A percentile compares a stretch with the other conserved stretches of the same genome.
phyloP scores from a whole-genome alignment of 768 basidiomycete genomes.

The Rhodotorula diobovata region DNA sequence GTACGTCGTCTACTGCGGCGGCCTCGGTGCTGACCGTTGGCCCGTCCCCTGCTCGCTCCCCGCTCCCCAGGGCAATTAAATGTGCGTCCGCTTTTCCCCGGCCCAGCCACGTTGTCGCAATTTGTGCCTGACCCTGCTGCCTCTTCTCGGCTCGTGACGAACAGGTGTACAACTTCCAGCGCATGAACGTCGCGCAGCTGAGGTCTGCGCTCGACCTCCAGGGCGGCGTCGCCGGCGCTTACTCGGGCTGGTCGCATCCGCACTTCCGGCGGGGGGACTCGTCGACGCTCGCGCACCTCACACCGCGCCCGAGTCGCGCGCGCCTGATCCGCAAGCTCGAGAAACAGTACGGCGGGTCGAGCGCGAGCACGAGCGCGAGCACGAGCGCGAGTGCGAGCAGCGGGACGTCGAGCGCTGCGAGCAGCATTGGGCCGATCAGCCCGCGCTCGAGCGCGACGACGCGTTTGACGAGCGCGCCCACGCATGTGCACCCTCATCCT shows the following conservation, averaged over 20 bases:
- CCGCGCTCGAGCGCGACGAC: background rate
- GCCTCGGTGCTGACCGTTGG: too few relatives aligned
- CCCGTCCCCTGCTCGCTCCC: background rate
- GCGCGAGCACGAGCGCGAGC: background rate
- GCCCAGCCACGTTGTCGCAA: background rate
- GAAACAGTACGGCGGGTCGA: slow-evolving; percentile 15
- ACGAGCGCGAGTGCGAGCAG: background rate
- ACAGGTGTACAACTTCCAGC: slow-evolving; percentile 21
- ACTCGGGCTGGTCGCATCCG: slow-evolving; percentile 18
- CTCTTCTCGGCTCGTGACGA: background rate
- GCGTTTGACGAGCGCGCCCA: background rate
- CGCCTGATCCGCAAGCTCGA: slow-evolving; percentile 21
- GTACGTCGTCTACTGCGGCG: too few relatives aligned
- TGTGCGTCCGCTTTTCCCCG: background rate
- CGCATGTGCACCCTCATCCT: background rate
- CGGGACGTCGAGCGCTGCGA: background rate
- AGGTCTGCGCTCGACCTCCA: background rate
- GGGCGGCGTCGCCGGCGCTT: slow-evolving; percentile 10
- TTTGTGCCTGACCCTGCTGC: background rate
- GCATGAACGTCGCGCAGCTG: slow-evolving; percentile 15
- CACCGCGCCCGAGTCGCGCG: slow-evolving; percentile 14
- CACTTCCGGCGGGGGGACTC: slow-evolving; percentile 4
- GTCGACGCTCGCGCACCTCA: background rate
- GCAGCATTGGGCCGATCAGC: background rate
- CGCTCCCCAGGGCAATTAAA: background rate